These are phyloP conservation scores for Castanopsis chinensis DNA, from an alignment of 306 rosid genomes.

Conservation along the genomic window DNA sequence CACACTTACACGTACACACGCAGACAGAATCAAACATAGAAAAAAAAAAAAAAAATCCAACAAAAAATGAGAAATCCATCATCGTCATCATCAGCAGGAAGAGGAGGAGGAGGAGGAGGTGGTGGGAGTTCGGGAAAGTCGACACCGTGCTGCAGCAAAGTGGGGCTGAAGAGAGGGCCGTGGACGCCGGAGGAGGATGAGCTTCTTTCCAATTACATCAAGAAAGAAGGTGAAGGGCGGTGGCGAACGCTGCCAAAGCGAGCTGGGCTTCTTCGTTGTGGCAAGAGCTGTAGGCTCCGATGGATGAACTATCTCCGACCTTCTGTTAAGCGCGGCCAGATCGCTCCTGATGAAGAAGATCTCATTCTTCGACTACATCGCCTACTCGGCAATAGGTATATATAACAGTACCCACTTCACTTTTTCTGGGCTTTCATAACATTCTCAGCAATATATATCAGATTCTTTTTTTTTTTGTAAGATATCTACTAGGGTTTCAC, in stretches of 20 bases:
- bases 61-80: constrained; percentile 32
- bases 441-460: no score
- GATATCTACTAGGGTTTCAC: neutral
- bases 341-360: constrained; percentile 89
- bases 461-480: neutral
- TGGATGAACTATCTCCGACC: constrained; percentile 99
- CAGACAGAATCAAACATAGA: neutral
- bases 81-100: neutral
- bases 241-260: constrained; percentile 82
- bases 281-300: constrained; percentile 90
- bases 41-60: neutral
- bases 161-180: constrained; percentile 83
- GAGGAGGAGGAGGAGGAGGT: neutral
- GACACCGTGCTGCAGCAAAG: constrained; percentile 63
- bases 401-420: neutral
- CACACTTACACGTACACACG: no score
- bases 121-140: neutral
- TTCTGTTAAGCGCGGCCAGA: constrained; percentile 81
- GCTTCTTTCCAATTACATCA: constrained; percentile 45
- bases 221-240: constrained; percentile 76
- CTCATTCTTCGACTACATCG: constrained; percentile 96
- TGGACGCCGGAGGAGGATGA: constrained; percentile 85
- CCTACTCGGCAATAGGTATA: constrained; percentile 75
- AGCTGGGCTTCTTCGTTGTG: constrained; percentile 82
- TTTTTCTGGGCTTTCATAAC: neutral